Percentiles rank a stretch among this genome's conserved stretches.
Conservation (phyloP, 805 yeast genomes). For the Kodamaea sagamina region DNA sequence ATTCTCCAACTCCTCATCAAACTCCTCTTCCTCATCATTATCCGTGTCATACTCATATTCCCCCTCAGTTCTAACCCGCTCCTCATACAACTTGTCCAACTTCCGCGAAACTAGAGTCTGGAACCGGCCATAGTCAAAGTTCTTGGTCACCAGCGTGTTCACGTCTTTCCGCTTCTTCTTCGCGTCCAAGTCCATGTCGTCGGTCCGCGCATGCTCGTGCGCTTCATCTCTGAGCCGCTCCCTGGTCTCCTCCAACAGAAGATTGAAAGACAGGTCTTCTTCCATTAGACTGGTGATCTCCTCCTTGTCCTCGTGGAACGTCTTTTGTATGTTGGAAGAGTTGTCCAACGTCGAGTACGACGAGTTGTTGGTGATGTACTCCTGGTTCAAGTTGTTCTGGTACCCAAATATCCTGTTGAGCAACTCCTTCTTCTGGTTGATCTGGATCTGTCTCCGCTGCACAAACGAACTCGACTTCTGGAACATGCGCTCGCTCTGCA, state of each 20-base stretch:
- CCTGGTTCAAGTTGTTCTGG: slow-evolving; percentile 39
- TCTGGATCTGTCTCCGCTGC: slow-evolving; percentile 41
- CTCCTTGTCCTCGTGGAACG: slow-evolving; percentile 44
- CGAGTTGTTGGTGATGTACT: slow-evolving; percentile 43
- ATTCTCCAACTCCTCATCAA: slow-evolving; percentile 21
- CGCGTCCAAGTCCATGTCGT: slow-evolving; percentile 4
- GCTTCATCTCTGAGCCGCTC: slow-evolving; percentile 17
- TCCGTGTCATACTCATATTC: slow-evolving; percentile 11
- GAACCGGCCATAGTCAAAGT: slow-evolving; percentile 31
- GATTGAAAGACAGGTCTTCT: slow-evolving; percentile 34
- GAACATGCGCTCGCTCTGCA: slow-evolving; percentile 35
- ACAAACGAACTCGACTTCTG: slow-evolving; percentile 34
- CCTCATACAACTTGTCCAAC: slow-evolving; percentile 23
- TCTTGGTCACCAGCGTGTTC: slow-evolving; percentile 11
- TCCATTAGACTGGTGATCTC: slow-evolving; percentile 35
- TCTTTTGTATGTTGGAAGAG: slow-evolving; percentile 36
- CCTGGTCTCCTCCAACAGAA: slow-evolving; percentile 27
- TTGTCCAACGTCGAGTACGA: slow-evolving; percentile 41
- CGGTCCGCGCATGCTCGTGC: slow-evolving; percentile 3
- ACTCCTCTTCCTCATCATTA: slow-evolving; percentile 16
- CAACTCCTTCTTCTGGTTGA: slow-evolving; percentile 42
- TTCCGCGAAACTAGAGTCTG: slow-evolving; percentile 23
- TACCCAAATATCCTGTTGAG: slow-evolving; percentile 42
- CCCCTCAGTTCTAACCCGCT: slow-evolving; percentile 9
- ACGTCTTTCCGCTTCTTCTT: slow-evolving; percentile 4